Evolutionary conservation across 148 eudicot genomes (phyloP), one percentile per base, ranked within the genome.

Genomic region (Diospyros kaki): DNA sequence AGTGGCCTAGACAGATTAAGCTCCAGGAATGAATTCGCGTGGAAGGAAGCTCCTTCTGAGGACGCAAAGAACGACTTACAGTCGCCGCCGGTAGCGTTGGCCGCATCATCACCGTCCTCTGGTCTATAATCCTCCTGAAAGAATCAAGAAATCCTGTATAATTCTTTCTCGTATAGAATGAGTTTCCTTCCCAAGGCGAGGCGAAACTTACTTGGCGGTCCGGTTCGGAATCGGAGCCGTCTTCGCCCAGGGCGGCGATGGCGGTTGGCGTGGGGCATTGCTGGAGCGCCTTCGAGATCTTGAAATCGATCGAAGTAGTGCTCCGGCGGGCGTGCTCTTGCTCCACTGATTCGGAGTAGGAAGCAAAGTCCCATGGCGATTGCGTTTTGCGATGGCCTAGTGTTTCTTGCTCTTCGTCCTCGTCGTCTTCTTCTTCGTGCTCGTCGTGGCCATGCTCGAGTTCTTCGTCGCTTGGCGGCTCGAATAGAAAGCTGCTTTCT

Each of bases 321-420:
- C 88, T 84, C 3, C 96, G 85, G 63, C 89, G 89, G 51, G 84
- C 77, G 76, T 94, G 97, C 44, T 94, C 98, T 2, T 92, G 96
- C 38, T 91, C 88, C 40, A 84, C 96, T 10, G 93, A 89, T 75
- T 87, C 92, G 0, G 91, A 83, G 79, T 82, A 94, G 6, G 93
- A 73, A 6, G 92, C 89, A 81, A 94, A 94, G 75, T 92, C 94
- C 98, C 98, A 94, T 4, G 96, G 89, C 3, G 98, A 84, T 51
- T 83, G 86, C n/a, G 84, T 50, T 51, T 68, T 56, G 3, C n/a
- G 42, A 4, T 44, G 55, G 56, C 13, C 78, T 53, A 74, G 45
- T 48, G 14, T 28, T 40, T 44, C 66, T 45, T 52, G 51, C 39
- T n/a, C 65, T 12, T 40, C 75, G 3, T n/a, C 77, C 38, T 42